phyloP scores from a whole-genome alignment of 2,329 filamentous ascomycete genomes.

The Alternaria sp. region DNA sequence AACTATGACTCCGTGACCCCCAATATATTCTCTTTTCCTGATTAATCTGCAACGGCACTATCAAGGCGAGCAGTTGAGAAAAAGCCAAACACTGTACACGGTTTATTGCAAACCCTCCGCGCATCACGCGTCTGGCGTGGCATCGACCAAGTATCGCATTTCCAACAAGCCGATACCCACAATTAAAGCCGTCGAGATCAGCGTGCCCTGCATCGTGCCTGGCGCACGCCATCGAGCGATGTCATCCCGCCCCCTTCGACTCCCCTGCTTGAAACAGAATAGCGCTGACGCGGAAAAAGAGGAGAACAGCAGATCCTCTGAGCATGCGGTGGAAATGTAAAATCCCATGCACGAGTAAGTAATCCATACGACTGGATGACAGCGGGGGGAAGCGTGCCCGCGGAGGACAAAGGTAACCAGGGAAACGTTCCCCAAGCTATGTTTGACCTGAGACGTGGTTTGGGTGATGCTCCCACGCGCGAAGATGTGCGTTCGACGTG shows the following conservation, averaged over 20 bases:
- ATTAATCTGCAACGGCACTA: neutral
- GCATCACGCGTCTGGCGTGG: neutral
- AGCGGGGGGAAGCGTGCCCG: neutral
- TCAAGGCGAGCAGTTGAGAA: neutral
- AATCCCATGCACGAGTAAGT: neutral
- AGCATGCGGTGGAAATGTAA: neutral
- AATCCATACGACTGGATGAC: neutral
- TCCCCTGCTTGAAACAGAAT: neutral
- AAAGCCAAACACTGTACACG: neutral
- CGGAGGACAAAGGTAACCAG: neutral
- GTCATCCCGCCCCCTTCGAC: neutral
- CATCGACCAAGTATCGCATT: conserved; percentile 1
- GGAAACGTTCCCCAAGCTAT: neutral
- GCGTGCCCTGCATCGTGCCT: neutral
- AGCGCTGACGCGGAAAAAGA: neutral
- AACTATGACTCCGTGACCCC: neutral
- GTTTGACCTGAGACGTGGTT: neutral
- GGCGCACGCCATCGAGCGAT: conserved; percentile 10
- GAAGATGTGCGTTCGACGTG: neutral
- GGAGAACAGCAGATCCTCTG: neutral
- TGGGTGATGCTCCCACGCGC: neutral
- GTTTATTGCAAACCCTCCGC: neutral
- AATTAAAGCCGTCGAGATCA: conserved; percentile 1
- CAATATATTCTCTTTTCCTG: neutral
- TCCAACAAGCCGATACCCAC: conserved; percentile 7